phyloP scores from a whole-genome alignment of 306 rosid species.

The Castanea mollissima region DNA sequence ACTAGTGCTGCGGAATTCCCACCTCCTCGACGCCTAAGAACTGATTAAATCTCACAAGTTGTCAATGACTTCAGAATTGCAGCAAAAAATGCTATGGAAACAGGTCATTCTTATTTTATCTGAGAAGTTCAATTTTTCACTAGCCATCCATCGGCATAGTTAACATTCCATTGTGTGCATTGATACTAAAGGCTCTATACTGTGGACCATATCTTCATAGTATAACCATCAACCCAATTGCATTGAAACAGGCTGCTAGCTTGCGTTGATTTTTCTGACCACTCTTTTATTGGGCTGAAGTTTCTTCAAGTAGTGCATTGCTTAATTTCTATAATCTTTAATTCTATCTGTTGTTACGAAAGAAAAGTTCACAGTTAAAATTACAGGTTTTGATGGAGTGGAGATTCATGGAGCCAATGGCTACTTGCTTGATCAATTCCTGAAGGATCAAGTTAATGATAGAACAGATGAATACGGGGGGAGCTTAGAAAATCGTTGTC shows the following conservation, averaged over 20 bases:
- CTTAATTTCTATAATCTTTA: background rate
- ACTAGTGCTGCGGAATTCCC: slow-evolving; percentile 14
- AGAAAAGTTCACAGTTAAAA: background rate
- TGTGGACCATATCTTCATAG: no score
- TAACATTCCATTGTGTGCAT: no score
- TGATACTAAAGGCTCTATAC: no score
- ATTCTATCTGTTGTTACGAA: no score
- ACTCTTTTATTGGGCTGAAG: background rate
- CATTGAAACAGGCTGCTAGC: no score
- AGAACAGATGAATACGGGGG: slow-evolving; percentile 45
- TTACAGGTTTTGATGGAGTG: slow-evolving; percentile 52
- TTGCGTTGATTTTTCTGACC: background rate
- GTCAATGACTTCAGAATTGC: slow-evolving; percentile 36
- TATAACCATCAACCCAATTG: no score
- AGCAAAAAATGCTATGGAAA: slow-evolving; percentile 38
- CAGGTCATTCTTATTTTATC: slow-evolving; percentile 11
- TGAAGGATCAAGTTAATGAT: slow-evolving; percentile 42
- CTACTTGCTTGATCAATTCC: slow-evolving; percentile 46
- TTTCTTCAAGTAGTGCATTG: background rate
- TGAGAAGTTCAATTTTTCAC: background rate
- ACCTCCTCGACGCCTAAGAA: slow-evolving; percentile 33
- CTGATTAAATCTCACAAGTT: slow-evolving; percentile 26
- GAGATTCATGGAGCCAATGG: slow-evolving; percentile 57
- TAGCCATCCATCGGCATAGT: no score
- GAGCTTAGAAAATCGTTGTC: slow-evolving; percentile 57